These are phyloP conservation scores for Thermochaetoides dissita DNA, from an alignment of 2,329 filamentous ascomycete genomes.

Conservation along the genomic window DNA sequence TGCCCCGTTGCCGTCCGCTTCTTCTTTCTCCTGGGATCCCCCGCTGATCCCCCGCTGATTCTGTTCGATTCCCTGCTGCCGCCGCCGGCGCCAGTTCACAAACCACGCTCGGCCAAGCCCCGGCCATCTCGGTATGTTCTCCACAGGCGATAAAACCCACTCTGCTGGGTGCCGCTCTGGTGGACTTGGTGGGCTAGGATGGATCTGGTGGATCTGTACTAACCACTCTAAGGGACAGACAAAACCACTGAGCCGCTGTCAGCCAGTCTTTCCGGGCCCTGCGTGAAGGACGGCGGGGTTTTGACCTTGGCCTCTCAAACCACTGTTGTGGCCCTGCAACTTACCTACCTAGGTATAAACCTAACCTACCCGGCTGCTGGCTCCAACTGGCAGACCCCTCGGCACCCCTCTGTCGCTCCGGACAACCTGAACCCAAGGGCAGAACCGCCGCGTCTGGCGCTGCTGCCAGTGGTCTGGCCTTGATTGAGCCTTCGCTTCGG, in stretches of 20 bases:
- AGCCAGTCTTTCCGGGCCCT: no score
- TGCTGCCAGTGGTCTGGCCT: not conserved
- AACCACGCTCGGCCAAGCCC: conserved; percentile 1
- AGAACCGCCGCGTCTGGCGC: conserved; percentile 1
- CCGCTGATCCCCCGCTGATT: not conserved
- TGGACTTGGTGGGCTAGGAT: no score
- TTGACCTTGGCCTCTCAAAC: not conserved
- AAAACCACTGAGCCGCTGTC: no score
- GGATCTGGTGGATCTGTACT: conserved; percentile 1
- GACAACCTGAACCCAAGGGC: conserved; percentile 1
- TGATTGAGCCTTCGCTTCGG: not conserved
- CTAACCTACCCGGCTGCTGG: no score
- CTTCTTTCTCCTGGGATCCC: no score
- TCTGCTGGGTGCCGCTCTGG: conserved; percentile 2
- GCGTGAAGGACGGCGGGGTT: not conserved
- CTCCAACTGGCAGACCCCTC: not conserved
- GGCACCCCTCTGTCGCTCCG: conserved; percentile 8
- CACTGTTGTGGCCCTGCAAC: not conserved
- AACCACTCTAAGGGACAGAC: conserved; percentile 2
- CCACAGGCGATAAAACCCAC: conserved; percentile 8
- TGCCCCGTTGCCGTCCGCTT: no score
- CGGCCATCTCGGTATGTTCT: conserved; percentile 7
- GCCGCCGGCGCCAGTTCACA: not conserved
- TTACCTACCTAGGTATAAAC: no score
- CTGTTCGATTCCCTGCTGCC: not conserved